phyloP scores from a whole-genome alignment of 441 rosid genomes.

The Breynia disticha region DNA sequence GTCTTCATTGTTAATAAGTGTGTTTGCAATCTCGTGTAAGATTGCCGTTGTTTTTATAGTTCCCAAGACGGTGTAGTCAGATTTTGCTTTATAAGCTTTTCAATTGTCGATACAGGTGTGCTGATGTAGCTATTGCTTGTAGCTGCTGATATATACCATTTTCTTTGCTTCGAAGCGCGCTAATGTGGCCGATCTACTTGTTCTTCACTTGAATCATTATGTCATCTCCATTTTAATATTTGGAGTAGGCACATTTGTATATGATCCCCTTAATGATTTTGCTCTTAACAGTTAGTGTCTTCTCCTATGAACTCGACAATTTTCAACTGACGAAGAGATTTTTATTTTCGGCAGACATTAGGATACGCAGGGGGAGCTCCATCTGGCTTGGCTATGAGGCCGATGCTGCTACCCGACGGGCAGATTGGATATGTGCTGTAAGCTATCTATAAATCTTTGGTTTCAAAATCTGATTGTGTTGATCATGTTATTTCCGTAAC shows the following conservation, averaged over 20 bases:
- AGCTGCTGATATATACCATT: neutral
- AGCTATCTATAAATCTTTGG: slow-evolving; percentile 18
- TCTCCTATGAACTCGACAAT: neutral
- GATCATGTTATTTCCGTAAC: neutral
- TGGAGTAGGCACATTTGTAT: too few relatives aligned
- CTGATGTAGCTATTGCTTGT: neutral
- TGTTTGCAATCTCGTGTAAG: neutral
- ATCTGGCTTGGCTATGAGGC: slow-evolving; percentile 80
- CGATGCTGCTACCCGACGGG: slow-evolving; percentile 80
- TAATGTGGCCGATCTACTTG: neutral
- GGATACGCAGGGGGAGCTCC: slow-evolving; percentile 57
- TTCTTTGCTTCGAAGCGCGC: neutral
- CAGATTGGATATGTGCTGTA: slow-evolving; percentile 74
- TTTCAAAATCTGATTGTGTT: neutral
- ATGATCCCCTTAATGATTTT: neutral
- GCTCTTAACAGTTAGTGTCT: neutral
- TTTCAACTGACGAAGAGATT: slow-evolving; percentile 8
- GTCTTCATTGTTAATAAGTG: too few relatives aligned
- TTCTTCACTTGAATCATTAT: neutral
- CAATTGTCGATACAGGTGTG: neutral
- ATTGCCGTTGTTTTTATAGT: neutral
- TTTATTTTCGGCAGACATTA: slow-evolving; percentile 42
- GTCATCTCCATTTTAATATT: too few relatives aligned
- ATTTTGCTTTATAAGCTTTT: neutral
- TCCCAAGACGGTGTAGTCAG: too few relatives aligned